A percentile compares a stretch with the other conserved stretches of the same genome.
phyloP scores from a whole-genome alignment of 371 early-diverging fungal species.

The Mortierella sp. region DNA sequence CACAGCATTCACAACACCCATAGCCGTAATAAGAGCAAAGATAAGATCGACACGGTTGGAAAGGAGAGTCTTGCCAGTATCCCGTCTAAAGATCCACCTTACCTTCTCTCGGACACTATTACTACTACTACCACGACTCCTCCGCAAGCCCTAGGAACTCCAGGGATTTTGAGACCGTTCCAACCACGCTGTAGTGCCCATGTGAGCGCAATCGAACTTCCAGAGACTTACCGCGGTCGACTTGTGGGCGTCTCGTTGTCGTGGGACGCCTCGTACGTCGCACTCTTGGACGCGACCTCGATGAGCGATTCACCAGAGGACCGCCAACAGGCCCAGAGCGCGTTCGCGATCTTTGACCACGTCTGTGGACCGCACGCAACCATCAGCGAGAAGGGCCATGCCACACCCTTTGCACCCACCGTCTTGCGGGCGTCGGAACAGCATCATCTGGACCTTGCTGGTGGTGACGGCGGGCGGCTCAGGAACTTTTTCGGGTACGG shows the following conservation, averaged over 20 bases:
- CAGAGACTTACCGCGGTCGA: neutral
- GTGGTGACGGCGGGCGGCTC: neutral
- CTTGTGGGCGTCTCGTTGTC: neutral
- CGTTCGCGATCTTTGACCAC: neutral
- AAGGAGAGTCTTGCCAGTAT: neutral
- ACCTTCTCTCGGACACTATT: neutral
- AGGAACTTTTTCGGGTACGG: conserved; percentile 9
- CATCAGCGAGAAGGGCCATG: neutral
- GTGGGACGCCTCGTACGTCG: neutral
- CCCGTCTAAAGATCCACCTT: neutral
- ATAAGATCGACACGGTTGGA: neutral
- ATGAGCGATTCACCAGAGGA: neutral
- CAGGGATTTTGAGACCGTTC: too few relatives aligned
- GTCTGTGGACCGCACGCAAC: neutral
- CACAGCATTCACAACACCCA: neutral
- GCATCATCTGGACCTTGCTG: neutral
- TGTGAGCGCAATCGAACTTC: neutral
- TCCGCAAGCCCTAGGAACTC: too few relatives aligned
- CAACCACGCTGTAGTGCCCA: neutral
- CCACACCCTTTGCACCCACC: neutral
- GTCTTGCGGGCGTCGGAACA: neutral
- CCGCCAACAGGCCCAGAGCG: neutral
- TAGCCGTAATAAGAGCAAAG: too few relatives aligned
- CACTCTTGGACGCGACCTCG: neutral
- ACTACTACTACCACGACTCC: neutral